Evolutionary conservation across 2,329 filamentous ascomycete species (phyloP), one percentile per base, ranked within the genome.

Genomic region (Mariannaea elegans): DNA sequence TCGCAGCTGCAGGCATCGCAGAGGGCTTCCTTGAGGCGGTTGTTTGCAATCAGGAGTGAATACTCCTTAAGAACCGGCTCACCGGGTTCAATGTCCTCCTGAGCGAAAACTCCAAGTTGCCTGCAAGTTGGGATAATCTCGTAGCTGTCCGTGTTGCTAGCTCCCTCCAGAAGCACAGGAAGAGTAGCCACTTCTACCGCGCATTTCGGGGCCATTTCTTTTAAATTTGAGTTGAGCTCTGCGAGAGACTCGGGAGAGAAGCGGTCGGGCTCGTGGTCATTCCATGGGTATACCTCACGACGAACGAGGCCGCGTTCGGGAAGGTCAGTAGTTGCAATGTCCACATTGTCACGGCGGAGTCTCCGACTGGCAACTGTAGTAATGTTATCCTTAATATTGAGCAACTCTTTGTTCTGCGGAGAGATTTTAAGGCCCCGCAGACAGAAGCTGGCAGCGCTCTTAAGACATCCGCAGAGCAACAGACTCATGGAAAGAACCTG

Each of bases 101-200:
- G 92, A 7, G 94, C 94, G 73, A 98, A 98, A 3, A 99, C 84
- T 4, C 95, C 95, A 1, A 99, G 84, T 75, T 99, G 95, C 61
- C 86, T 84, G 66, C 88, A 89, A 5, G 85, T 89, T 8, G 82
- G 79, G 14, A 82, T 83, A 38, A 79, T 78, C n/a, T 82, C 79
- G 65, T 80, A 81, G 23, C 71, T 72, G 59, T 83, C 80, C 1
- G 79, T 82, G 24, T 78, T 77, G 56, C 84, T 84, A 4, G 83
- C 84, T 21, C 80, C 79, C 46, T 84, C 81, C 10, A 88, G 80
- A 21, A 98, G 78, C 1, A 91, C 80, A 1, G 94, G 95, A 4
- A 99, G 79, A 29, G 89, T 84, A 0, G 93, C 88, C 3, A 90
- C 89, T 58, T 87, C 85, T 27, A 97, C 91, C 64, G 92, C 91